Evolutionary conservation across 164 flowering plant genomes (phyloP).

Genomic region (Sextonia rubra): DNA sequence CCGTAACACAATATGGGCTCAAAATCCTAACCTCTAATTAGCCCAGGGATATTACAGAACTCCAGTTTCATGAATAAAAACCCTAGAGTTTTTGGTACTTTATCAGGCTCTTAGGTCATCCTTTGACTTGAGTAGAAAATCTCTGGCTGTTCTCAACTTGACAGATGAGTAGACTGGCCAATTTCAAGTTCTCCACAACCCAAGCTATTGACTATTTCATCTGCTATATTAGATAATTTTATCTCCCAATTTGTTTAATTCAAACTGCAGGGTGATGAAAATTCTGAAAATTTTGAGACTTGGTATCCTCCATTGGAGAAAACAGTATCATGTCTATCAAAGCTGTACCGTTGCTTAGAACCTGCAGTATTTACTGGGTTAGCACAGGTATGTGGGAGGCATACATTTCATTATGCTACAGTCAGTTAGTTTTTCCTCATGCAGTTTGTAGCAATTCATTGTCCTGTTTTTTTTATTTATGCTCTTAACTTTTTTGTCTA

Average conservation of each 20-base stretch:
- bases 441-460: background rate
- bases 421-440: background rate
- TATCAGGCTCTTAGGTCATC: no score
- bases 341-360: constrained; percentile 83
- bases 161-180: background rate
- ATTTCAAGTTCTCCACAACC: background rate
- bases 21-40: no score
- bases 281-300: constrained; percentile 55
- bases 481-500: constrained; percentile 8
- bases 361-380: constrained; percentile 90
- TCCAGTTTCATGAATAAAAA: background rate
- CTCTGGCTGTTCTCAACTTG: background rate
- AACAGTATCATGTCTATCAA: constrained; percentile 83
- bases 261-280: constrained; percentile 53
- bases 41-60: background rate
- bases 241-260: background rate
- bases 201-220: background rate
- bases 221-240: background rate
- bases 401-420: background rate
- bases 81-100: no score
- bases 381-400: constrained; percentile 64
- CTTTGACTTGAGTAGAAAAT: background rate
- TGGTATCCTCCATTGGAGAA: constrained; percentile 99
- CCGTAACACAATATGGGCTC: no score
- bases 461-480: constrained; percentile 1